Conservation (phyloP, 2,329 filamentous ascomycete species). For the Pestalotiopsis sp. region DNA sequence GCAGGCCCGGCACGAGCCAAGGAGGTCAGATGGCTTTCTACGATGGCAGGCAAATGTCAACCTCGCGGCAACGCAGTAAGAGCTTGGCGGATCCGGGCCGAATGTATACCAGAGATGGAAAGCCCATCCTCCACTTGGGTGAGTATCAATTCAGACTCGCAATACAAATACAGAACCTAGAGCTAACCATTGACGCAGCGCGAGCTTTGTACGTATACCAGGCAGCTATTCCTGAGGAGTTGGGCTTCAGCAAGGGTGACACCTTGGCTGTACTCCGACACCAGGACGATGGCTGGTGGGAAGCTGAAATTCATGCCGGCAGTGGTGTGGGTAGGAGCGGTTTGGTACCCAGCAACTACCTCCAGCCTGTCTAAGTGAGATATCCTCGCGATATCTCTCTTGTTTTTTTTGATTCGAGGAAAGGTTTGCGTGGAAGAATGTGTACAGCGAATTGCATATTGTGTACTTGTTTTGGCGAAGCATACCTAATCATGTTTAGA, state of each 20-base stretch:
- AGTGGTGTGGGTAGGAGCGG: slow-evolving; percentile 56
- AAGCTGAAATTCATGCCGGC: slow-evolving; percentile 83
- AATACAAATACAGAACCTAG: slow-evolving; percentile 21
- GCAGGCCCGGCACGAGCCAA: slow-evolving; percentile 51
- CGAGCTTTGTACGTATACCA: slow-evolving; percentile 93
- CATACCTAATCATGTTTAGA: slow-evolving; percentile 4
- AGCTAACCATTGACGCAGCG: slow-evolving; percentile 55
- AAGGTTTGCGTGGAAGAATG: slow-evolving; percentile 11
- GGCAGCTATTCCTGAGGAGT: slow-evolving; percentile 92
- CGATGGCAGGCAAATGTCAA: slow-evolving; percentile 47
- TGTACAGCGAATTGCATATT: slow-evolving; percentile 14
- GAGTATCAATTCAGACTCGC: slow-evolving; percentile 46
- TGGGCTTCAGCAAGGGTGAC: slow-evolving; percentile 91
- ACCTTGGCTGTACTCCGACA: slow-evolving; percentile 84
- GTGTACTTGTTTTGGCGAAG: neutral
- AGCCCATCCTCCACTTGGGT: slow-evolving; percentile 92
- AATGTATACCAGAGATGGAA: slow-evolving; percentile 83
- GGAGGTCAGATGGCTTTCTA: slow-evolving; percentile 59
- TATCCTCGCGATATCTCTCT: neutral
- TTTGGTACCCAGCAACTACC: slow-evolving; percentile 70
- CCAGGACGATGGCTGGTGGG: slow-evolving; percentile 99
- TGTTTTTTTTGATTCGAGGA: slow-evolving; percentile 18
- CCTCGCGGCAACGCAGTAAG: slow-evolving; percentile 69
- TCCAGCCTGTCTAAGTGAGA: slow-evolving; percentile 52
- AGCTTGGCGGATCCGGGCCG: slow-evolving; percentile 82